Evolutionary conservation across 2,329 filamentous ascomycete genomes (phyloP), one percentile per base, ranked within the genome.

Genomic region (Xylariaceae sp.): DNA sequence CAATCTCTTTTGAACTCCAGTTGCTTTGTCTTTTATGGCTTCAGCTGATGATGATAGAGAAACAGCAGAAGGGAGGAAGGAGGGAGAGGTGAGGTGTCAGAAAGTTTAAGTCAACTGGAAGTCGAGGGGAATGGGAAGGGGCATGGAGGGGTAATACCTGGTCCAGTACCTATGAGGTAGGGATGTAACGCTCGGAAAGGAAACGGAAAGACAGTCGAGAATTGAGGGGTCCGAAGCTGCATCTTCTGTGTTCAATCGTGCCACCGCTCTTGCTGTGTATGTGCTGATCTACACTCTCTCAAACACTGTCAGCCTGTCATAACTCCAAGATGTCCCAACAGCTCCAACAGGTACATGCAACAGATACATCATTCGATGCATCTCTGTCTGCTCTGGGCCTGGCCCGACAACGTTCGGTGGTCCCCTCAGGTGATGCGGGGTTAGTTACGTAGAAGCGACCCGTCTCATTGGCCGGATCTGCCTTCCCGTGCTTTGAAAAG

Each of bases 121-220:
- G 48, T 43, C 29, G 48, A 51, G 53, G 51, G 48, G 53, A 45
- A 21, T 41, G 26, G 28, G 24, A 36, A 35, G 37, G 37, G 48
- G 49, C 44, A 52, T 52, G 50, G 53, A 54, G 50, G 53, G 54
- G 54, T 52, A 42, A 46, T 24, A 24, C 11, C 6, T 6, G 21
- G 6, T 7, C 6, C 21, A 6, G 6, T 7, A 24, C 21, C 21
- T 24, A 24, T n/a, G n/a, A 36, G 46, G 34, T 24, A 24, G 21
- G 21, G 21, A 11, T 24, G 21, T 24, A 24, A 6, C 21, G 6
- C 21, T 7, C 7, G 21, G n/a, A n/a, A n/a, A n/a, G n/a, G n/a
- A n/a, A n/a, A 28, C 26, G 39, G 43, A 47, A 29, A 41, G 34
- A 34, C 38, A 28, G 12, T 17, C 11, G 18, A 26, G 17, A 40